Percentiles rank a stretch among this genome's conserved stretches.
Conservation (phyloP, 208 protist genomes). For the Trypanosoma theileri region DNA sequence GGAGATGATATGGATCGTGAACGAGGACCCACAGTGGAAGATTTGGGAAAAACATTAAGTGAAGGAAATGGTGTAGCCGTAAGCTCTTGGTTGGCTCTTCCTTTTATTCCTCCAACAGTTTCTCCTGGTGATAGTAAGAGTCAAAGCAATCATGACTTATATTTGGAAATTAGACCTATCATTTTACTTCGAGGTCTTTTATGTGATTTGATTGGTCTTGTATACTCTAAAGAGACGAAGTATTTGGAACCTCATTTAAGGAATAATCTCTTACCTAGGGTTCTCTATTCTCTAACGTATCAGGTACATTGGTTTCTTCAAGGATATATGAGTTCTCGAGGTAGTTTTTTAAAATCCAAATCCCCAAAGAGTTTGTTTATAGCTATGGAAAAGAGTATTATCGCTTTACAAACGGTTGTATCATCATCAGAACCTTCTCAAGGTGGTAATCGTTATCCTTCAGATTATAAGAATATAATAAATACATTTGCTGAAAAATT, state of each 20-base stretch:
- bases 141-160: neutral
- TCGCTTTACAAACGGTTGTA: constrained; percentile 28
- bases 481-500: constrained; percentile 21
- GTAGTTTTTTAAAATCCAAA: neutral
- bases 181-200: constrained; percentile 30
- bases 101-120: constrained; percentile 5
- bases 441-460: neutral
- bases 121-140: neutral
- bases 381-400: constrained; percentile 28
- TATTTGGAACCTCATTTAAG: constrained; percentile 27
- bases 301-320: constrained; percentile 31
- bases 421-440: constrained; percentile 11
- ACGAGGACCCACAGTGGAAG: neutral
- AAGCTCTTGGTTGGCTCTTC: constrained; percentile 20
- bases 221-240: constrained; percentile 29
- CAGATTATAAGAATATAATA: constrained; percentile 8
- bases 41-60: constrained; percentile 10
- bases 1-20: neutral
- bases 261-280: constrained; percentile 19
- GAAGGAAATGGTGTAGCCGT: constrained; percentile 21
- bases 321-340: neutral
- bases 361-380: neutral
- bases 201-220: constrained; percentile 24
- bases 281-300: constrained; percentile 22
- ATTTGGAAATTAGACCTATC: neutral